Percentiles rank a stretch among this genome's conserved stretches.
Conservation (phyloP, 257 asterid species). For the Thymus mandschuricus region DNA sequence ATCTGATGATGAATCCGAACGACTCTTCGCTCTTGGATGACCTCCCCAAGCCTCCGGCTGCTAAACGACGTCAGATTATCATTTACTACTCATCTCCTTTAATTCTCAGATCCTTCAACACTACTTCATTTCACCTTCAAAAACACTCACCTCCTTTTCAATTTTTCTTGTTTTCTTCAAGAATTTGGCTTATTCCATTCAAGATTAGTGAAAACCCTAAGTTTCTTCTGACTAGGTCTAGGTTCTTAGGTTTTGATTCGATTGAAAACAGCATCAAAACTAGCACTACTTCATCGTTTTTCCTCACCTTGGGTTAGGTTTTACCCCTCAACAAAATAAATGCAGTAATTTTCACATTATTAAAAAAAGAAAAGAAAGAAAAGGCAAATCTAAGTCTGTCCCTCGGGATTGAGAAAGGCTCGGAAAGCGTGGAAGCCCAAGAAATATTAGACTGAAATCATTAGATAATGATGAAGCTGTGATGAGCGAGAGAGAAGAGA, state of each 20-base stretch:
- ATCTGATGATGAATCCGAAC: constrained; percentile 61
- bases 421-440: constrained; percentile 36
- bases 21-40: constrained; percentile 72
- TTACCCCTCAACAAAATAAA: neutral
- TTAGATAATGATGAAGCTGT: constrained; percentile 81
- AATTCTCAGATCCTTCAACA: too few species aligned
- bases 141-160: too few species aligned
- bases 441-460: constrained; percentile 42
- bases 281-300: neutral
- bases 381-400: neutral
- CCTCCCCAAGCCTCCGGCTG: constrained; percentile 83
- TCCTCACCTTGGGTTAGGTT: neutral
- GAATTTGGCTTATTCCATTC: neutral
- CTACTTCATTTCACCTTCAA: too few species aligned
- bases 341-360: too few species aligned
- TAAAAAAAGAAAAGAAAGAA: too few species aligned
- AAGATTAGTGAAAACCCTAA: constrained; percentile 36
- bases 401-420: constrained; percentile 53
- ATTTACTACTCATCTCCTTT: neutral
- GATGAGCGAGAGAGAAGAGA: constrained; percentile 35
- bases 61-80: constrained; percentile 73
- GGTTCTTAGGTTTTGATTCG: neutral
- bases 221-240: neutral
- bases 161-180: neutral
- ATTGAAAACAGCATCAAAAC: neutral